Evolutionary conservation across 805 yeast genomes (phyloP).

Genomic region (Metschnikowia lachancei): DNA sequence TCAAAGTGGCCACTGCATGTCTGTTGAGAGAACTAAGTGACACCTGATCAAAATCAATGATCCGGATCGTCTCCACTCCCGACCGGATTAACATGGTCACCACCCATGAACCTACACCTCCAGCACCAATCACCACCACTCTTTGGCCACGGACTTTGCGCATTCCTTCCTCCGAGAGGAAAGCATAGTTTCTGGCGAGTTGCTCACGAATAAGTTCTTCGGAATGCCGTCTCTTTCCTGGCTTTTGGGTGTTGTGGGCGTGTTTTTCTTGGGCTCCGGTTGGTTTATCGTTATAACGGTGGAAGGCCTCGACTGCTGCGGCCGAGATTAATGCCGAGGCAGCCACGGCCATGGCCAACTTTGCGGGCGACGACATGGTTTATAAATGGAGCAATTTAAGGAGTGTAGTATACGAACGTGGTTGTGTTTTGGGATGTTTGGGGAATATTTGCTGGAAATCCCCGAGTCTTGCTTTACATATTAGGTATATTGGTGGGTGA

Average conservation of each 20-base stretch:
- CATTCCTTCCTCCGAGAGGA: constrained; percentile 85
- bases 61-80: constrained; percentile 74
- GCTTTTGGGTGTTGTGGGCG: not conserved
- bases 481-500: too few relatives aligned
- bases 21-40: constrained; percentile 87
- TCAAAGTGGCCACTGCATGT: constrained; percentile 89
- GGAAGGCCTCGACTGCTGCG: constrained; percentile 14
- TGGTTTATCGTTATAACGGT: constrained; percentile 5
- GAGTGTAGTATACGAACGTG: too few relatives aligned
- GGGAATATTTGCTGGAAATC: too few relatives aligned
- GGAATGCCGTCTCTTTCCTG: constrained; percentile 23
- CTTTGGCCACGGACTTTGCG: constrained; percentile 63
- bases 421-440: too few relatives aligned
- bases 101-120: constrained; percentile 99
- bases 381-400: not conserved
- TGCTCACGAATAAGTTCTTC: constrained; percentile 86
- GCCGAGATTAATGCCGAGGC: constrained; percentile 16
- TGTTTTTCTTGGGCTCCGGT: not conserved
- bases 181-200: constrained; percentile 89
- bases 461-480: too few relatives aligned
- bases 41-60: constrained; percentile 96
- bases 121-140: constrained; percentile 85
- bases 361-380: not conserved
- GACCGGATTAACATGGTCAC: constrained; percentile 87
- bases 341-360: constrained; percentile 10